These are phyloP conservation scores for Talaromyces sp. DNA, from an alignment of 2,329 filamentous ascomycete species.

Conservation along the genomic window DNA sequence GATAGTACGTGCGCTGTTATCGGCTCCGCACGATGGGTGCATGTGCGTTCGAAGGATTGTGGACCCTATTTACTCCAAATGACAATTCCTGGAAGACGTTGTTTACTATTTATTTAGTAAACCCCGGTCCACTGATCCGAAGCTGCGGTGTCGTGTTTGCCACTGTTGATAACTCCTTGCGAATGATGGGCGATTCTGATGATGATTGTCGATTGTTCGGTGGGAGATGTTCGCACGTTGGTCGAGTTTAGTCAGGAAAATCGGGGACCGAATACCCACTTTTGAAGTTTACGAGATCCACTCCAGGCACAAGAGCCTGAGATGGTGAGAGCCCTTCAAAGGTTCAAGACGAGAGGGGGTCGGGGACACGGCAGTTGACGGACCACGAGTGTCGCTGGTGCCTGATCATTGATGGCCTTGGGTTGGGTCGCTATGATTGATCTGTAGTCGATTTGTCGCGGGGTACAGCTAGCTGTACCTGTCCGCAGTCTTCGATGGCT, in stretches of 20 bases:
- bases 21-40: constrained; percentile 1
- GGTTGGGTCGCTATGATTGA: constrained; percentile 5
- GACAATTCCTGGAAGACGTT: neutral
- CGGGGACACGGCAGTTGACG: neutral
- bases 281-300: neutral
- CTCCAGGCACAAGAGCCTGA: neutral
- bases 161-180: neutral
- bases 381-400: neutral
- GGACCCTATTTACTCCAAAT: neutral
- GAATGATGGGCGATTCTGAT: neutral
- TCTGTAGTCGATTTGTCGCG: neutral
- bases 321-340: neutral
- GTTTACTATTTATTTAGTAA: too few species aligned
- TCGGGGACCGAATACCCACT: constrained; percentile 11
- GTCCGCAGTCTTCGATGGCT: neutral
- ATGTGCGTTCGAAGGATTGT: neutral
- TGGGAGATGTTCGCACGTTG: neutral
- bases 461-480: neutral
- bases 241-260: neutral
- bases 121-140: neutral
- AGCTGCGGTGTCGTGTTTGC: neutral
- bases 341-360: neutral
- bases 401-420: constrained; percentile 10
- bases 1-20: constrained; percentile 7
- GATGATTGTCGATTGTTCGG: neutral